Conservation (phyloP, 2,329 filamentous ascomycete genomes). For the Xylariomycetidae sp. region DNA sequence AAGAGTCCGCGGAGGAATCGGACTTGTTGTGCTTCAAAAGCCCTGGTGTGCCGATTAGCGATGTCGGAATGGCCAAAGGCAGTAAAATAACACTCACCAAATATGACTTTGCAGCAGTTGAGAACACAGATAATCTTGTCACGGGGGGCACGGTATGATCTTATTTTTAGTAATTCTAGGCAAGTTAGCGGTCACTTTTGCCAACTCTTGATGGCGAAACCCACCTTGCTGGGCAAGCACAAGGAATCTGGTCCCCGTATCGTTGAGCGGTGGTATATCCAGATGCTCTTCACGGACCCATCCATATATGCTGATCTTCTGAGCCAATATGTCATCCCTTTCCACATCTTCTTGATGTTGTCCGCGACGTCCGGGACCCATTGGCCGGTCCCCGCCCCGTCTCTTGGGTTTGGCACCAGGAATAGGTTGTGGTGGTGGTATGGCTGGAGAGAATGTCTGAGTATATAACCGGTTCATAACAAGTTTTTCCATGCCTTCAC, state of each 20-base stretch:
- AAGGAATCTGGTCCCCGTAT: constrained; percentile 84
- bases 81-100: constrained; percentile 60
- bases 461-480: constrained; percentile 97
- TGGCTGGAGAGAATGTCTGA: constrained; percentile 94
- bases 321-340: constrained; percentile 87
- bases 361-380: constrained; percentile 80
- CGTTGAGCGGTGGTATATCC: constrained; percentile 80
- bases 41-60: constrained; percentile 41
- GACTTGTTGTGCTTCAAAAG: constrained; percentile 87
- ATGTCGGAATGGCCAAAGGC: background rate
- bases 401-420: constrained; percentile 64
- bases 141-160: constrained; percentile 90
- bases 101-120: constrained; percentile 99
- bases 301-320: constrained; percentile 94
- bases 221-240: constrained; percentile 80
- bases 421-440: constrained; percentile 72
- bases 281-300: constrained; percentile 93
- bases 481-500: constrained; percentile 98
- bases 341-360: constrained; percentile 99
- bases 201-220: no score
- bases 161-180: constrained; percentile 95
- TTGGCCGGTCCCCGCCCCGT: constrained; percentile 61
- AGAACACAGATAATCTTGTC: constrained; percentile 98
- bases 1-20: constrained; percentile 93
- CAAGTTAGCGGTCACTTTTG: no score